These are phyloP conservation scores for Sarcomyxa edulis DNA, from an alignment of 768 basidiomycete species.

Conservation along the genomic window DNA sequence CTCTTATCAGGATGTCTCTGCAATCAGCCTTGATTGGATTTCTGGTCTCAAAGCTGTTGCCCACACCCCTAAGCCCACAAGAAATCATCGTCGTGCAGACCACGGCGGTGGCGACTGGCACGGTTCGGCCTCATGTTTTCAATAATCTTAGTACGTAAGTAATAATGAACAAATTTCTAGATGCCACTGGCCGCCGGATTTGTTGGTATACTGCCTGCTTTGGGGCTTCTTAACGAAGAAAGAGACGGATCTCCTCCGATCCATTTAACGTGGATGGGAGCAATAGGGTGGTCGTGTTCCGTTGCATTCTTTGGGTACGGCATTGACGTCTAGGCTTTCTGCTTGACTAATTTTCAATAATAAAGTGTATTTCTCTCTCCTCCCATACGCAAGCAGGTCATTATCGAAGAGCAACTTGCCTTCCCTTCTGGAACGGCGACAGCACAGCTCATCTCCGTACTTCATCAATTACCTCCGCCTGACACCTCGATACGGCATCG, in stretches of 20 bases:
- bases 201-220: slow-evolving; percentile 90
- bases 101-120: slow-evolving; percentile 91
- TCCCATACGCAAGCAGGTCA: slow-evolving; percentile 92
- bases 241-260: slow-evolving; percentile 78
- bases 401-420: slow-evolving; percentile 88
- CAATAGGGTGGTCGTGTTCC: slow-evolving; percentile 83
- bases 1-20: slow-evolving; percentile 83
- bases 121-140: slow-evolving; percentile 10
- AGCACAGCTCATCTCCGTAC: slow-evolving; percentile 87
- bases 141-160: neutral
- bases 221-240: slow-evolving; percentile 68
- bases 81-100: slow-evolving; percentile 95
- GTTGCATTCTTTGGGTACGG: slow-evolving; percentile 88
- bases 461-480: slow-evolving; percentile 73
- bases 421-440: slow-evolving; percentile 97
- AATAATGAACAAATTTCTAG: neutral
- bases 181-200: slow-evolving; percentile 86
- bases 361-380: slow-evolving; percentile 90
- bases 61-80: slow-evolving; percentile 75
- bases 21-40: slow-evolving; percentile 93
- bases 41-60: slow-evolving; percentile 72
- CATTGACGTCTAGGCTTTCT: slow-evolving; percentile 4
- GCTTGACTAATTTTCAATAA: slow-evolving; percentile 1
- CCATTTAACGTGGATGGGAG: slow-evolving; percentile 63
- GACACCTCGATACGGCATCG: slow-evolving; percentile 51